Base-by-base conservation (phyloP, 2,329 filamentous ascomycete genomes). In the Juglanconis juglandina region DNA sequence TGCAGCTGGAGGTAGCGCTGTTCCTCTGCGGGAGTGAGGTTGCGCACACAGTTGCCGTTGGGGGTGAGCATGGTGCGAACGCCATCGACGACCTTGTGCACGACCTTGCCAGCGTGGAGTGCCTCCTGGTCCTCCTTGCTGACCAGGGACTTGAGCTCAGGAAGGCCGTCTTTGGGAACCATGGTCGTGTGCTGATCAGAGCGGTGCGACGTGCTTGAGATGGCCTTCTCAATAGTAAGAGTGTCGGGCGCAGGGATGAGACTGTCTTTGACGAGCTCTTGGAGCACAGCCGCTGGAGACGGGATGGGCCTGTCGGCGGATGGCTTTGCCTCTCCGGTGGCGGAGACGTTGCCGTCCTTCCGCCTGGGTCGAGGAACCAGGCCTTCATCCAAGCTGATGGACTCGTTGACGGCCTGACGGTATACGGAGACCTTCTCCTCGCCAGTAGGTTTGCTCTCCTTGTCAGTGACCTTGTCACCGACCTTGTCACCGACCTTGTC, bases 1-100 rank as follows among this genome's bases (percentile, higher is more conserved):
- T 94, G 91, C 5, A 94, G 80, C 54, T 85, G 79, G 10, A 94
- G 76, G 65, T 89, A 93, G 4, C 82, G 81, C 39, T 87, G 79
- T 69, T 93, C 90, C 64, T 93, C 87, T 47, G 88, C 84, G 4
- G 81, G 75, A 1, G 81, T 86, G 57, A 95, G 75, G 60, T 89
- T 88, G 65, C 88, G 86, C n/a, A 94, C 79, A 69, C 89, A 90
- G 64, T 91, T 87, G 10, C 90, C 90, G 63, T 89, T 87, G 0
- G 90, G 88, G 0, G 90, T 92, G 56, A 93, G 84, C 66, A 93
- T 81, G 64, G 90, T 86, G 33, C 88, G 82, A 70, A 83, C 81
- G 58, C 85, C 86, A 63, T 89, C 86, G 2, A 86, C 77, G 44
- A 86, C 73, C 70, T 88, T 88, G 62, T 81, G 82, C 8, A 89